Base-by-base conservation (phyloP, 371 early-diverging fungal genomes). In the Mortierella sp. region DNA sequence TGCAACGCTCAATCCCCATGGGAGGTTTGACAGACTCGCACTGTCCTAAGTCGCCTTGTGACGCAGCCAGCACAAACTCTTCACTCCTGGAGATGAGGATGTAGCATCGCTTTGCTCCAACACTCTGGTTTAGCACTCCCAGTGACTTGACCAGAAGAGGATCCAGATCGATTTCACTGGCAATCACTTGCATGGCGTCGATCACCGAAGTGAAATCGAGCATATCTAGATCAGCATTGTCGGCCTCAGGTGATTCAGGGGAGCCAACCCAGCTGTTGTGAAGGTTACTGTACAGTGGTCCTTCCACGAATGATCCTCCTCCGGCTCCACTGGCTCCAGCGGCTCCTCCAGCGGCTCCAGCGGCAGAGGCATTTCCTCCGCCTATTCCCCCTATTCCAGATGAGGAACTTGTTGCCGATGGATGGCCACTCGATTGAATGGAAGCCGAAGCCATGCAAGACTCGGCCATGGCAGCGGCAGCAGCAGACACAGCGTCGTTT, bases 221-320 rank as follows among this genome's bases (percentile, higher is more conserved):
- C 29, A 60, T 47, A 26, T 60, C 60, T 47, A 60, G 28, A 48
- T 60, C 60, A 2, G 26, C 60, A 60, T 60, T 60, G 23, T 60
- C 60, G 16, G 47, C 14, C 57, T 79, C 80, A 0, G 80, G 70
- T 4, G 74, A 70, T 15, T 68, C 68, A 0, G 77, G 77, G 0
- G 72, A 65, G 25, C 29, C 55, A 2, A 64, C 53, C 66, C 68
- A 77, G 28, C 29, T 23, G 21, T 58, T 64, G 46, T 68, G 68
- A 37, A 68, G 72, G 7, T 63, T 53, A 2, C 51, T 57, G 26
- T 66, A 70, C 3, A 66, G 14, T 37, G 71, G 75, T 9, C 26
- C 57, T 5, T 37, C 37, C 9, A 9, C 37, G 3, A 3, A 3
- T 37, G 37, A 3, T 37, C 37, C 37, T 37, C 5, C 37, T 37